Conservation (phyloP, 73 alveolate species). For the Symbiodinium natans region DNA sequence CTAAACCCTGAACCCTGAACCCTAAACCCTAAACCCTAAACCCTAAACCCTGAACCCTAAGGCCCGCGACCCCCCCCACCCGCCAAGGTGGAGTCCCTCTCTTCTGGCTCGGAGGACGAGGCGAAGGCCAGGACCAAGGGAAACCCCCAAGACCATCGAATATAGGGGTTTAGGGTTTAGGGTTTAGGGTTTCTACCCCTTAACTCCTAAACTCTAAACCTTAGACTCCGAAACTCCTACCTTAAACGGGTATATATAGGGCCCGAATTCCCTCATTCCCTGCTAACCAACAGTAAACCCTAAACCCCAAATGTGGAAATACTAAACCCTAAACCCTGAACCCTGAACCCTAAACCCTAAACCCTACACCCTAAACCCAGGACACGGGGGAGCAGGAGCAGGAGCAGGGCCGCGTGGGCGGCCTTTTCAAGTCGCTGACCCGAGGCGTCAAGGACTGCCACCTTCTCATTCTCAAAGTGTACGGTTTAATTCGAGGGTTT, state of each 20-base stretch:
- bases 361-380: no score
- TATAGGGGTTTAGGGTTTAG: no score
- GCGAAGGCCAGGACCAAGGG: neutral
- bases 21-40: neutral
- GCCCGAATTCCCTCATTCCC: no score
- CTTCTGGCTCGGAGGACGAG: conserved; percentile 57
- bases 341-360: neutral
- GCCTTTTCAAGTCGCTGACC: conserved; percentile 62
- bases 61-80: neutral
- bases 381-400: neutral
- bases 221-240: neutral
- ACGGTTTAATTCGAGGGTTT: no score
- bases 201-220: no score
- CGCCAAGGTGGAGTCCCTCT: conserved; percentile 1
- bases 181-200: no score
- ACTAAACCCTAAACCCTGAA: neutral
- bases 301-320: neutral
- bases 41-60: neutral
- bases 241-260: no score
- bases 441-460: conserved; percentile 34
- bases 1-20: neutral
- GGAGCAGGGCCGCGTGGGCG: conserved; percentile 80
- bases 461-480: neutral
- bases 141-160: no score
- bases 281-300: neutral